Percentiles rank a stretch among this genome's conserved stretches.
Conservation (phyloP, 2,329 filamentous ascomycete genomes). For the Alternaria metachromatica region DNA sequence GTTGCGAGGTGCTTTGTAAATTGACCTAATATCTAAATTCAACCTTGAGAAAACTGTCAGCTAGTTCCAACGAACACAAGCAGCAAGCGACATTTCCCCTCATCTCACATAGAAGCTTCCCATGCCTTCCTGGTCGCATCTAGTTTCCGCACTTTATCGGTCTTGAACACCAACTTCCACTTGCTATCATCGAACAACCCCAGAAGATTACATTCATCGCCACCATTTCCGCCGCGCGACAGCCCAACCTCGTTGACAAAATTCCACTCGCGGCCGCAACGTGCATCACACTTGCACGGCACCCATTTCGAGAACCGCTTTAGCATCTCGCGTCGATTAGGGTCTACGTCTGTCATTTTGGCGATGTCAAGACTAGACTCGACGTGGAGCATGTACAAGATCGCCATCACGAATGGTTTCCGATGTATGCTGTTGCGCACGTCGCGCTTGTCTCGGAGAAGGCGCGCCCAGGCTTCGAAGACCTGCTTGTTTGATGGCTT, state of each 20-base stretch:
- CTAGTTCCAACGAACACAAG: background rate
- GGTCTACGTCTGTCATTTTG: background rate
- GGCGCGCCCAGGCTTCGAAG: conserved; percentile 5
- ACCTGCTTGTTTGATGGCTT: conserved; percentile 1
- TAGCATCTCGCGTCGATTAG: conserved; percentile 9
- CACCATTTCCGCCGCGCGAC: background rate
- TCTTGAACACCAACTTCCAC: conserved; percentile 7
- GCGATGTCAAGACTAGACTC: background rate
- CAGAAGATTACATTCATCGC: background rate
- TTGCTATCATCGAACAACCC: background rate
- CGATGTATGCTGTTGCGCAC: background rate
- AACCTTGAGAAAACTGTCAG: background rate
- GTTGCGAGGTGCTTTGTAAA: background rate
- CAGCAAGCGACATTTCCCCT: background rate
- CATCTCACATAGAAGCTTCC: background rate
- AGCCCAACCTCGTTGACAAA: conserved; percentile 10
- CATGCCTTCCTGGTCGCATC: conserved; percentile 6
- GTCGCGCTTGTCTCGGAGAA: conserved; percentile 4
- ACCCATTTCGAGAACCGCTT: conserved; percentile 11
- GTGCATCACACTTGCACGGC: conserved; percentile 2
- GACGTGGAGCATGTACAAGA: conserved; percentile 11
- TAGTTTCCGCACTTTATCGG: background rate
- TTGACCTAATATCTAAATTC: background rate
- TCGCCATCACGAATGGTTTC: conserved; percentile 11
- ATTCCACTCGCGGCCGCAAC: conserved; percentile 4